These are phyloP conservation scores for Paramecium biaurelia DNA, from an alignment of 73 alveolate species.

Conservation along the genomic window DNA sequence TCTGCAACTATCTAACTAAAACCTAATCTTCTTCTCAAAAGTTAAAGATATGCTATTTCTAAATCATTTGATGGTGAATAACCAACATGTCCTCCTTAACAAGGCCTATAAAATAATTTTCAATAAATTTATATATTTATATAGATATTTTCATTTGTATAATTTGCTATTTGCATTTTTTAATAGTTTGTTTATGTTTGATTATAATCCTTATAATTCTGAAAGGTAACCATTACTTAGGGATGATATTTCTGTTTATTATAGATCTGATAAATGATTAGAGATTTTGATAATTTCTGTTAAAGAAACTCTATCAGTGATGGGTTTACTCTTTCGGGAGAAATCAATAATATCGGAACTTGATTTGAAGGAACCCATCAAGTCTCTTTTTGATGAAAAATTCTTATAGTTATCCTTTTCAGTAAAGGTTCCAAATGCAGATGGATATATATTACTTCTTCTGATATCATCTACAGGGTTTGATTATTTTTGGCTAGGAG, in stretches of 20 bases:
- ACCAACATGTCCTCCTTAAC: conserved; percentile 57
- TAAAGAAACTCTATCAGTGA: neutral
- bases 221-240: neutral
- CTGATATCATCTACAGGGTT: neutral
- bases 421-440: neutral
- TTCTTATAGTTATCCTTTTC: neutral
- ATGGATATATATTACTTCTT: neutral
- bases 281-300: conserved; percentile 31
- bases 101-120: conserved; percentile 49
- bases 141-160: neutral
- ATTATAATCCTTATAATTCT: neutral
- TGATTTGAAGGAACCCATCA: neutral
- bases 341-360: neutral
- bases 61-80: conserved; percentile 53
- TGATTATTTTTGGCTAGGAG: neutral
- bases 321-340: neutral
- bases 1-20: conserved; percentile 30
- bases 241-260: neutral
- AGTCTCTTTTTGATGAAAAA: neutral
- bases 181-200: neutral
- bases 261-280: neutral
- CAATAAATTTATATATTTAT: neutral
- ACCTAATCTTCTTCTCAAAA: neutral
- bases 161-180: neutral
- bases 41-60: conserved; percentile 14